Percentiles rank a stretch among this genome's conserved stretches.
phyloP scores from a whole-genome alignment of 2,329 filamentous ascomycete species.

The Trichoderma atrobrunneum region DNA sequence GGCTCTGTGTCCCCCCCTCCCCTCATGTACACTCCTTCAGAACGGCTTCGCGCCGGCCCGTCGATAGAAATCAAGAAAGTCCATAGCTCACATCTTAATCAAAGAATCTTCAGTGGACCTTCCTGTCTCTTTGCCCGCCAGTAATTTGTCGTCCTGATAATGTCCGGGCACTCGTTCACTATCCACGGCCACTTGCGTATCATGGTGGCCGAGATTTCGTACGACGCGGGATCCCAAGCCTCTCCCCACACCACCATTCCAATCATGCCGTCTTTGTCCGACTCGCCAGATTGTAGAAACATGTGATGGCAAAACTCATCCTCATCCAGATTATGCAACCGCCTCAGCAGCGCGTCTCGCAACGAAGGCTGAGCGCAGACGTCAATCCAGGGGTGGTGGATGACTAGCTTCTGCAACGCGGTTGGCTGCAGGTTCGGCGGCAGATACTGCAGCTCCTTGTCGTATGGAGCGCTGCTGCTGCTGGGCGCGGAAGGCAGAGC shows the following conservation, averaged over 20 bases:
- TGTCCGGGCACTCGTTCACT: constrained; percentile 26
- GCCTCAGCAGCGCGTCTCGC: constrained; percentile 6
- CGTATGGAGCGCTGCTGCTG: neutral
- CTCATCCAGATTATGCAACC: constrained; percentile 16
- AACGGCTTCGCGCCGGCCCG: neutral
- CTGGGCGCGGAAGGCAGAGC: neutral
- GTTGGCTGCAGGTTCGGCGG: constrained; percentile 21
- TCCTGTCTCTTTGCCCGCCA: constrained; percentile 6
- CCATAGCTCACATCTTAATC: neutral
- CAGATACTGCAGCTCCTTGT: neutral
- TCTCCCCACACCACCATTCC: constrained; percentile 47
- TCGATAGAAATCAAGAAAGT: neutral
- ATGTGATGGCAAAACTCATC: constrained; percentile 21
- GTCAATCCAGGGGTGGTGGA: constrained; percentile 22
- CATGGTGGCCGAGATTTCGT: constrained; percentile 47
- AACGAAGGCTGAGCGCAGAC: constrained; percentile 17
- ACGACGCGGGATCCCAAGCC: constrained; percentile 42
- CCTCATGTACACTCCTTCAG: neutral
- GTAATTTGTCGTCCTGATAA: constrained; percentile 8
- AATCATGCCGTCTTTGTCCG: constrained; percentile 12
- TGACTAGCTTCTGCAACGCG: constrained; percentile 15
- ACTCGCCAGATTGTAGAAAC: neutral
- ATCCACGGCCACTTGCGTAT: constrained; percentile 43
- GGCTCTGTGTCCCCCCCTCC: neutral
- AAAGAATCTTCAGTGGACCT: neutral